Evolutionary conservation across 169 alveolate genomes (phyloP).

Genomic region (Babesia ovata): DNA sequence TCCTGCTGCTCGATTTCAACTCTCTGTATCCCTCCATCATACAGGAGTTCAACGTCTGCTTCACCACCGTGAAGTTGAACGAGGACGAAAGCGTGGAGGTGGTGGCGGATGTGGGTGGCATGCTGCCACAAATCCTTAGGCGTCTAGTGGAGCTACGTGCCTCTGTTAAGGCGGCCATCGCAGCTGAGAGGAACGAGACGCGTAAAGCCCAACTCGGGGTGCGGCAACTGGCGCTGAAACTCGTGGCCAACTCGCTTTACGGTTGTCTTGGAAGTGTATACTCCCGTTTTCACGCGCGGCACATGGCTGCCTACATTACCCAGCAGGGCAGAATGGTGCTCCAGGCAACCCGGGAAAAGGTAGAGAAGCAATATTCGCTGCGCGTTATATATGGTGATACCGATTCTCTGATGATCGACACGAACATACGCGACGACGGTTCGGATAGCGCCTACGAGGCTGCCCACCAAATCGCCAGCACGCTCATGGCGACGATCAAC

Average conservation of each 20-base stretch:
- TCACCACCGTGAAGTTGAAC: constrained; percentile 91
- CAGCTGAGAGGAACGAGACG: constrained; percentile 80
- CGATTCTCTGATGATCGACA: constrained; percentile 97
- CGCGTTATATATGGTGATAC: constrained; percentile 99
- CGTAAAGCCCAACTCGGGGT: constrained; percentile 87
- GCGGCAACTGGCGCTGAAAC: constrained; percentile 94
- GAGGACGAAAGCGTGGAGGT: constrained; percentile 52
- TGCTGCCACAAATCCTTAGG: constrained; percentile 88
- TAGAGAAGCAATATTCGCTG: constrained; percentile 86
- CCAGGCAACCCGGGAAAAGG: constrained; percentile 89
- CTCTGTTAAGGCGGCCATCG: constrained; percentile 66
- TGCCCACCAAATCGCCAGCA: constrained; percentile 87
- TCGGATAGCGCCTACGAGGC: constrained; percentile 73
- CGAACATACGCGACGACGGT: constrained; percentile 84
- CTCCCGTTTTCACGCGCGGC: constrained; percentile 96
- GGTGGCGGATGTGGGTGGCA: constrained; percentile 79
- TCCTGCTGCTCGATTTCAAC: constrained; percentile 97
- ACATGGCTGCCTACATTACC: constrained; percentile 97
- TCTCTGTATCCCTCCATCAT: constrained; percentile 98
- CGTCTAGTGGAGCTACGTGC: constrained; percentile 82
- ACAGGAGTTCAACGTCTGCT: constrained; percentile 98
- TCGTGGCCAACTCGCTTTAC: constrained; percentile 97
- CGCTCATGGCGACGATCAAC: constrained; percentile 87
- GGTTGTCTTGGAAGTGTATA: constrained; percentile 98
- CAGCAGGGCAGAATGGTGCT: constrained; percentile 81